phyloP scores from a whole-genome alignment of 495 filamentous ascomycete genomes.

The Trichoderma virens region DNA sequence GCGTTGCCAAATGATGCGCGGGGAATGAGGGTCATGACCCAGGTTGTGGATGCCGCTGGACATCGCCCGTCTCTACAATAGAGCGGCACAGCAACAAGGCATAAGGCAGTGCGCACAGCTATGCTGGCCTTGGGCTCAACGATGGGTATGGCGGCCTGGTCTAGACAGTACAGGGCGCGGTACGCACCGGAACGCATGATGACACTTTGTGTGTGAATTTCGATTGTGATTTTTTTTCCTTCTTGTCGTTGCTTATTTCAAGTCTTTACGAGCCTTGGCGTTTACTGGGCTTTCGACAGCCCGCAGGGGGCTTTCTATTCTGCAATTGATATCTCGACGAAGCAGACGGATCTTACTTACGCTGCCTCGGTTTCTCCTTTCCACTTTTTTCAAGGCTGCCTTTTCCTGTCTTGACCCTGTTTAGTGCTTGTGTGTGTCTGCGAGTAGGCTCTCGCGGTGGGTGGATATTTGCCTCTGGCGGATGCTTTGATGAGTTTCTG shows the following conservation, averaged over 20 bases:
- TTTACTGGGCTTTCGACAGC: neutral
- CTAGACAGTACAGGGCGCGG: neutral
- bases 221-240: neutral
- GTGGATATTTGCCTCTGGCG: neutral
- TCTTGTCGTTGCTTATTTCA: neutral
- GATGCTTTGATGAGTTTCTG: neutral
- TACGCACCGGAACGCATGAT: neutral
- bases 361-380: too few species aligned
- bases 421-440: neutral
- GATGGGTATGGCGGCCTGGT: neutral
- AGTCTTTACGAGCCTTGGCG: neutral
- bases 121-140: neutral
- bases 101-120: neutral
- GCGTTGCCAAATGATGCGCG: neutral
- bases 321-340: neutral
- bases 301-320: neutral
- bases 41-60: neutral
- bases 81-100: neutral
- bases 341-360: neutral
- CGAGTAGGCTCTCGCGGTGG: neutral
- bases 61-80: neutral
- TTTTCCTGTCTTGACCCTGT: neutral
- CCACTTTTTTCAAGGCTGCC: neutral
- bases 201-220: neutral
- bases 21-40: neutral